Conservation (phyloP, 2,329 filamentous ascomycete genomes). For the Fusarium circinatum region DNA sequence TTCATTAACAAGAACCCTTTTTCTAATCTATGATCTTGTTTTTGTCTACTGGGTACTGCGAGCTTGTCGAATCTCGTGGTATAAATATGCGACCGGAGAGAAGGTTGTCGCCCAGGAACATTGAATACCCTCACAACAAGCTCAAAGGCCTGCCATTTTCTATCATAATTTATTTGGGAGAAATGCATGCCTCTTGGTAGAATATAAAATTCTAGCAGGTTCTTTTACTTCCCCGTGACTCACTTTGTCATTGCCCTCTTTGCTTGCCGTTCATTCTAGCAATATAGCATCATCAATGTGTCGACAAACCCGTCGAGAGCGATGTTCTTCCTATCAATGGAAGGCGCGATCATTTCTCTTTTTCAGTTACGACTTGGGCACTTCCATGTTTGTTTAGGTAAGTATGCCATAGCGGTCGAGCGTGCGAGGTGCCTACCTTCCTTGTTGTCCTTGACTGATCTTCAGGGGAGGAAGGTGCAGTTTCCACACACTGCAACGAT, state of each 20-base stretch:
- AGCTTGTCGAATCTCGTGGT: neutral
- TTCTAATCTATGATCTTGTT: neutral
- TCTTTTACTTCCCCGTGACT: neutral
- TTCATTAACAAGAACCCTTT: neutral
- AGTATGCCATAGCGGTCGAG: neutral
- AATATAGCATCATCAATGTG: neutral
- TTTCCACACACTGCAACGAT: neutral
- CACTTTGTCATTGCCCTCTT: neutral
- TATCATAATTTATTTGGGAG: too few species aligned
- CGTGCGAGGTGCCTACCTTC: neutral
- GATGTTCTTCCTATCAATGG: neutral
- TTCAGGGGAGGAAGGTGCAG: neutral
- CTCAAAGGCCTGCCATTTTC: neutral
- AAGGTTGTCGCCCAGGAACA: neutral
- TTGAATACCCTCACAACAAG: neutral
- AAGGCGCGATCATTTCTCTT: neutral
- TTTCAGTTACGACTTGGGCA: too few species aligned
- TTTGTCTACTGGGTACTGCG: too few species aligned
- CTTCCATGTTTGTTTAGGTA: neutral
- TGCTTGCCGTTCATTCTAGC: neutral
- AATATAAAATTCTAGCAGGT: too few species aligned
- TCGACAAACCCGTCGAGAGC: neutral
- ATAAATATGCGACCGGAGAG: neutral
- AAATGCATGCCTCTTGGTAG: rapidly evolving
- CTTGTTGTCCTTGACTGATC: neutral